These are phyloP conservation scores for Biscogniauxia marginata DNA, from an alignment of 2,329 filamentous ascomycete genomes.

Conservation along the genomic window DNA sequence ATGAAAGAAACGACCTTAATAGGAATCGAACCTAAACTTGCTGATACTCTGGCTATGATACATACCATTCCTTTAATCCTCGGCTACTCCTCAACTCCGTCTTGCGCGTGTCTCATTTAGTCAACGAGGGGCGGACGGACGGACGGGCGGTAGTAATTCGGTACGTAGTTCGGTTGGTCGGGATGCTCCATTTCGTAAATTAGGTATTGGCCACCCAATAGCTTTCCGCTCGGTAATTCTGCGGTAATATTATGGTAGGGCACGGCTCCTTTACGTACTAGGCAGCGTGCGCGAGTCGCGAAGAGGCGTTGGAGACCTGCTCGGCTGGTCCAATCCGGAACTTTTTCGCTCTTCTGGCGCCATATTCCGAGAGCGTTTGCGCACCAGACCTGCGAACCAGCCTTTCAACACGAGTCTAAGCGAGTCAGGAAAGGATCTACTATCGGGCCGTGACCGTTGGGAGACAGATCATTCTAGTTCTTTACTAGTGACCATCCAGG, in stretches of 20 bases:
- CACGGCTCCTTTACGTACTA: not conserved
- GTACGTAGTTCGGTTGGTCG: not conserved
- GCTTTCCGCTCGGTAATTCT: not conserved
- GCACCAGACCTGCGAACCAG: too few relatives aligned
- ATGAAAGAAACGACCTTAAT: too few relatives aligned
- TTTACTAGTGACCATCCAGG: not conserved
- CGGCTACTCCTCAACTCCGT: not conserved
- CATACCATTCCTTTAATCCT: not conserved
- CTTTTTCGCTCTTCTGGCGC: not conserved
- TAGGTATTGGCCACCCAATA: not conserved
- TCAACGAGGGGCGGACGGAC: not conserved
- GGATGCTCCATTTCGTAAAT: not conserved
- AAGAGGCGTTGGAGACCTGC: not conserved
- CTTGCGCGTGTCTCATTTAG: not conserved
- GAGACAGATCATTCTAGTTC: not conserved
- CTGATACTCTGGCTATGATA: not conserved
- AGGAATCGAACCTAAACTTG: too few relatives aligned
- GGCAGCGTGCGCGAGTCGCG: not conserved
- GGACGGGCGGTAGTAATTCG: not conserved
- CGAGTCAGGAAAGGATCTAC: not conserved
- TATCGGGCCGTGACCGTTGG: not conserved
- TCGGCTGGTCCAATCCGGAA: not conserved
- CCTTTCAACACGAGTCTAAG: not conserved
- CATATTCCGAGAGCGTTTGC: not conserved
- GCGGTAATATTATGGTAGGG: not conserved